Conservation (phyloP, 1,139 yeast genomes). For the Groenewaldozyma auringiensis region DNA sequence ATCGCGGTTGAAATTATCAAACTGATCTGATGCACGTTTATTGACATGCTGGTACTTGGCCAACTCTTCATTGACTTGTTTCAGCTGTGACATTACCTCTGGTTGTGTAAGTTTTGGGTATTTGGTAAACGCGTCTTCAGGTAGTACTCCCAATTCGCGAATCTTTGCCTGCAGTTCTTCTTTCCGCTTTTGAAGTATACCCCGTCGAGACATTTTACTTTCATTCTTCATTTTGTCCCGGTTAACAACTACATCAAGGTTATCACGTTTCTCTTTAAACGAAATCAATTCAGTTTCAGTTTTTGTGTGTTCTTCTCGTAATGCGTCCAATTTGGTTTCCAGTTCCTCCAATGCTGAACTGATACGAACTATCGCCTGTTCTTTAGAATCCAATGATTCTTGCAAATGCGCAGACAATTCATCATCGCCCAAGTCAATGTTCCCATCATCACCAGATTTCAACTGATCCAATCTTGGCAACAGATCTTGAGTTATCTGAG, state of each 20-base stretch:
- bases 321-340: slow-evolving; percentile 4
- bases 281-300: slow-evolving; percentile 12
- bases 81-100: slow-evolving; percentile 49
- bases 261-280: slow-evolving; percentile 23
- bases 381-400: not conserved
- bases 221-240: slow-evolving; percentile 59
- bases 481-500: slow-evolving; percentile 53
- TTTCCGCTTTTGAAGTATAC: slow-evolving; percentile 52
- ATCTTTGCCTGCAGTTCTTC: slow-evolving; percentile 69
- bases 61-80: slow-evolving; percentile 49
- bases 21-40: slow-evolving; percentile 86
- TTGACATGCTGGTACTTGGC: slow-evolving; percentile 70
- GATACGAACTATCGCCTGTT: not conserved
- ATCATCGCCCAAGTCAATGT: not conserved
- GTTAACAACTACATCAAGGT: slow-evolving; percentile 23
- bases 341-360: not conserved
- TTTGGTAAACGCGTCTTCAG: slow-evolving; percentile 71
- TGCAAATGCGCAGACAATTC: not conserved
- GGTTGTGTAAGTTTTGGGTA: slow-evolving; percentile 41
- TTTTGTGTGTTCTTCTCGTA: slow-evolving; percentile 1
- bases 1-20: slow-evolving; percentile 63
- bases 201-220: slow-evolving; percentile 62
- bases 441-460: slow-evolving; percentile 6
- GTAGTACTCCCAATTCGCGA: slow-evolving; percentile 76
- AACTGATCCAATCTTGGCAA: slow-evolving; percentile 37